Evolutionary conservation across 2,329 filamentous ascomycete species (phyloP), one percentile per base, ranked within the genome.

Genomic region (Fusarium austroafricanum): DNA sequence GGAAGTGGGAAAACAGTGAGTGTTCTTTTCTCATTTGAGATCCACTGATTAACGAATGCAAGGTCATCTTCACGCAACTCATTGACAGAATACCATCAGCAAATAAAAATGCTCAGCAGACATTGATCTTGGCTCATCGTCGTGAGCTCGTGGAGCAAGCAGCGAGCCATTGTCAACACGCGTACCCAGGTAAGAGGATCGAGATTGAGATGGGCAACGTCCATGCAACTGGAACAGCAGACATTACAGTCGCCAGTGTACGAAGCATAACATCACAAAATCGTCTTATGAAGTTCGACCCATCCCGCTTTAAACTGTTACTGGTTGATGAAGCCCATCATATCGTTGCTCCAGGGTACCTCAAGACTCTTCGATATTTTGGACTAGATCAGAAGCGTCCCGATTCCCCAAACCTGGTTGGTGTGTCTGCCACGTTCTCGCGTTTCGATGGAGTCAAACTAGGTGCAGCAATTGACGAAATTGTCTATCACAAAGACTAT

Each of bases 261-360:
- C 90, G 91, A 74, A 97, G 93, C 77, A 89, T 99, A 71, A 88
- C 85, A 10, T 96, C 92, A 7, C 87, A 88, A 14, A 87, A 90
- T 52, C 87, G 96, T 3, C 84, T 98, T n/a, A 75, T 79, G 35
- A 97, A 97, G 75, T 98, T 95, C 73, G 88, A 96, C 69, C 92
- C 94, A 0, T 79, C 78, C 1, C 83, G 82, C 10, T 98, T 95
- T 83, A 99, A 99, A 79, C 87, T 99, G 0, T 82, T 99, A 1
- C 85, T 99, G 4, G 95, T 99, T 6, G 96, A 99, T 69, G 96
- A 99, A 79, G 96, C 95, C 6, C 96, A 99, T 77, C 96, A 99
- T 78, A 97, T 98, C 53, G 94, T 97, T 43, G 92, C 96, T 1
- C 85, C 88, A 3, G 89, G 89, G 10, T 98, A 98, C 75, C 83